Conservation (phyloP, 495 filamentous ascomycete genomes). For the Amphirosellinia nigrospora region DNA sequence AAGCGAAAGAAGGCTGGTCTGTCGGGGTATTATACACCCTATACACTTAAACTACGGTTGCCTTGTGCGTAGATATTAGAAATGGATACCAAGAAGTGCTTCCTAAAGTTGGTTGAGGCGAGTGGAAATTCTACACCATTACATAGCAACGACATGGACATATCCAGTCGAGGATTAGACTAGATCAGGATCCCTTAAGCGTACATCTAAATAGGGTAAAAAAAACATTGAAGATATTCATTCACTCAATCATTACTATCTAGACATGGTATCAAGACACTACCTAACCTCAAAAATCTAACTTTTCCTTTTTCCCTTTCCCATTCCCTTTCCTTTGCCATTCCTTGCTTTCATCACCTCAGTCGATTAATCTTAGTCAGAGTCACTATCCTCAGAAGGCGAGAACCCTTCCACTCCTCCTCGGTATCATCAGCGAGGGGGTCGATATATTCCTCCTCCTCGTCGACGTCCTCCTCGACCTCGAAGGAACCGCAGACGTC, state of each 20-base stretch:
- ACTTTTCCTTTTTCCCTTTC: background rate
- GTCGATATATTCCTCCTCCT: slow-evolving; percentile 49
- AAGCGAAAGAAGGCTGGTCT: background rate
- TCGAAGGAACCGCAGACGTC: slow-evolving; percentile 77
- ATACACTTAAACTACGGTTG: background rate
- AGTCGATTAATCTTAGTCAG: slow-evolving; percentile 32
- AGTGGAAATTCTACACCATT: background rate
- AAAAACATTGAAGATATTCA: background rate
- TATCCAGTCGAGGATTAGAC: background rate
- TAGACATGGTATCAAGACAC: slow-evolving; percentile 5
- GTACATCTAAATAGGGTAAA: background rate
- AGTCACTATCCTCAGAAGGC: slow-evolving; percentile 48
- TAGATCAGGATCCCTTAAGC: background rate
- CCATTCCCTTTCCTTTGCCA: background rate
- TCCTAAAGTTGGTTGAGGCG: background rate
- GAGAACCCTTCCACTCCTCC: slow-evolving; percentile 58
- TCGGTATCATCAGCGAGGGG: slow-evolving; percentile 48
- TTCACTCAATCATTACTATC: slow-evolving; percentile 4
- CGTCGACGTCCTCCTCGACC: slow-evolving; percentile 51
- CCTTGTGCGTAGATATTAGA: slow-evolving; percentile 9
- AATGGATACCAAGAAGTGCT: background rate
- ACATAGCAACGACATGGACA: background rate
- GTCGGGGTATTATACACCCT: background rate
- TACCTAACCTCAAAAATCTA: too few relatives aligned
- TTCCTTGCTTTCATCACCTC: background rate